A percentile compares a stretch with the other conserved stretches of the same genome.
phyloP scores from a whole-genome alignment of 768 basidiomycete species.

The Boletus edulis region DNA sequence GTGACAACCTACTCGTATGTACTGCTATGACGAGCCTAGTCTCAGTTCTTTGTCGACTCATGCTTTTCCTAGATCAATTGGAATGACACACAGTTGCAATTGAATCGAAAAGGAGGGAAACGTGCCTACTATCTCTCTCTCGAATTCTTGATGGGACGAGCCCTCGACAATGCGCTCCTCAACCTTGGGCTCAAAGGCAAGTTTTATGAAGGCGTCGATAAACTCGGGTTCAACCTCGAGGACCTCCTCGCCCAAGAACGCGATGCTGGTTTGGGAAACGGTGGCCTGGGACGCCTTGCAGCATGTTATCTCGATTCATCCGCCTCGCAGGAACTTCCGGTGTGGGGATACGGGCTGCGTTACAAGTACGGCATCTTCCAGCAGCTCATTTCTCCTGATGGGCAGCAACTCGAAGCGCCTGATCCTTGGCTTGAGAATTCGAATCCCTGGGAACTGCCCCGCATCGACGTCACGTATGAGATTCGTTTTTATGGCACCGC shows the following conservation, averaged over 20 bases:
- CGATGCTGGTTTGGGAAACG: constrained; percentile 94
- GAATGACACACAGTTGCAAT: constrained; percentile 77
- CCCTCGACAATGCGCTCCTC: constrained; percentile 77
- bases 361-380: constrained; percentile 98
- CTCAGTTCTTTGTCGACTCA: background rate
- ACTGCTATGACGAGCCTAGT: background rate
- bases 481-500: constrained; percentile 88
- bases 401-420: constrained; percentile 84
- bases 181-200: constrained; percentile 83
- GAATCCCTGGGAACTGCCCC: constrained; percentile 87
- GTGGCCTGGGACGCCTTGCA: constrained; percentile 92
- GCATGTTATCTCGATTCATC: constrained; percentile 97
- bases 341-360: constrained; percentile 93
- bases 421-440: constrained; percentile 90
- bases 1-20: constrained; percentile 82
- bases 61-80: constrained; percentile 61
- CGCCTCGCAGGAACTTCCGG: constrained; percentile 84
- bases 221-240: constrained; percentile 89
- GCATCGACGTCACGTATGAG: constrained; percentile 80
- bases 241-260: constrained; percentile 86
- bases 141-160: constrained; percentile 87
- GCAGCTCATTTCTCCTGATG: constrained; percentile 81
- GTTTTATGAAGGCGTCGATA: constrained; percentile 62
- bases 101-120: constrained; percentile 82
- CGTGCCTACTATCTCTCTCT: constrained; percentile 94